phyloP scores from a whole-genome alignment of 768 basidiomycete species.

The Hericium erinaceus region DNA sequence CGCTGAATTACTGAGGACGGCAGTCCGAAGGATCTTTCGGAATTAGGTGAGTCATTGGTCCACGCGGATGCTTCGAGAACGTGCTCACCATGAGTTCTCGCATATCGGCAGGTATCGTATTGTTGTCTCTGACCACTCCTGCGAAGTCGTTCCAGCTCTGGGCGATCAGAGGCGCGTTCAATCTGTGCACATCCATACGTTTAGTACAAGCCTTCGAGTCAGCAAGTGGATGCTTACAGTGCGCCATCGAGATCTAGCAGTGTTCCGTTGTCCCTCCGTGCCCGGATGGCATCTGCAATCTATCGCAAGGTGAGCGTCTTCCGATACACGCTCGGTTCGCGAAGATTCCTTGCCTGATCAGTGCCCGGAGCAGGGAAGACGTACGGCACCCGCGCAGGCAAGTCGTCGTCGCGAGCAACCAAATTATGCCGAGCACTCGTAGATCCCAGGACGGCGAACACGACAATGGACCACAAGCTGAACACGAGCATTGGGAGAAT shows the following conservation, averaged over 20 bases:
- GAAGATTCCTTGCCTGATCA: not conserved
- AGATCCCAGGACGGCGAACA: no score
- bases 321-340: no score
- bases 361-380: conserved; percentile 28
- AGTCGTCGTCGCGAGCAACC: conserved; percentile 23
- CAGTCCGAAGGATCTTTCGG: conserved; percentile 20
- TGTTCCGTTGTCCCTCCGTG: conserved; percentile 25
- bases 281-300: conserved; percentile 31
- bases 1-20: conserved; percentile 18
- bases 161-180: conserved; percentile 13
- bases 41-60: not conserved
- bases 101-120: conserved; percentile 21
- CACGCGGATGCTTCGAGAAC: not conserved
- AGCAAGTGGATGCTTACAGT: conserved; percentile 19
- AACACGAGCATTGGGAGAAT: no score
- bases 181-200: not conserved
- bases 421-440: not conserved
- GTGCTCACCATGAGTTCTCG: conserved; percentile 27
- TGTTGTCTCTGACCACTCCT: conserved; percentile 19
- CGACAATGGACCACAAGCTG: no score
- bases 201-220: not conserved
- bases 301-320: not conserved
- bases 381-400: conserved; percentile 35
- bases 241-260: conserved; percentile 31
- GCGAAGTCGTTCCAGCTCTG: conserved; percentile 27